Evolutionary conservation across 2,329 filamentous ascomycete genomes (phyloP).

Genomic region (Phoma sp.): DNA sequence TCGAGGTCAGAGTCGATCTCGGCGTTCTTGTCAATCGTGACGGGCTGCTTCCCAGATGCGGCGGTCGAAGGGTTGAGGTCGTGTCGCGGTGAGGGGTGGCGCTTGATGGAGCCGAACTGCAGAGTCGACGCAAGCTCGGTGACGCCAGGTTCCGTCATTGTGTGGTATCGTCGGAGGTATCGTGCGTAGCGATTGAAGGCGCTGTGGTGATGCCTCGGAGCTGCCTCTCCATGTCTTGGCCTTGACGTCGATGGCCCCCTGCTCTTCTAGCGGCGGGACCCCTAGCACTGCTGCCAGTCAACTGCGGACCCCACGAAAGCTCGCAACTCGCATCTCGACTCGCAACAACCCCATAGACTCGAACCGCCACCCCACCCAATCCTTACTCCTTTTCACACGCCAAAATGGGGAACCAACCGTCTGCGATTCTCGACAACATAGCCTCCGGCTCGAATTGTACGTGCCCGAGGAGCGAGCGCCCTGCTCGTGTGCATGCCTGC

Average conservation of each 20-base stretch:
- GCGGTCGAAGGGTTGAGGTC: slow-evolving; percentile 83
- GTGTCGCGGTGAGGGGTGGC: slow-evolving; percentile 71
- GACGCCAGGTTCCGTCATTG: slow-evolving; percentile 12
- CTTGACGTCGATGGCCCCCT: slow-evolving; percentile 29
- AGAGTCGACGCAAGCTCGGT: slow-evolving; percentile 76
- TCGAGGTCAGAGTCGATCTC: slow-evolving; percentile 58
- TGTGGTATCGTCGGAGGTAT: neutral
- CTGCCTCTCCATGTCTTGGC: slow-evolving; percentile 30
- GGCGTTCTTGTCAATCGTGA: slow-evolving; percentile 49
- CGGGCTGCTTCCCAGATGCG: slow-evolving; percentile 69
- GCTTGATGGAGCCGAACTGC: slow-evolving; percentile 80
- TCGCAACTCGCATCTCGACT: slow-evolving; percentile 8
- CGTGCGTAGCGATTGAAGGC: neutral
- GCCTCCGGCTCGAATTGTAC: slow-evolving; percentile 95
- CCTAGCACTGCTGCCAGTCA: slow-evolving; percentile 17
- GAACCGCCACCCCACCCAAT: slow-evolving; percentile 17
- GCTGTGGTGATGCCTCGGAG: slow-evolving; percentile 8
- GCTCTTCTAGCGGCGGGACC: slow-evolving; percentile 23
- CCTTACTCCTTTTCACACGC: slow-evolving; percentile 24
- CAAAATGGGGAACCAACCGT: slow-evolving; percentile 62
- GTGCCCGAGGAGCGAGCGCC: slow-evolving; percentile 38
- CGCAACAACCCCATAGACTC: slow-evolving; percentile 21
- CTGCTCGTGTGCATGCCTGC: slow-evolving; percentile 31
- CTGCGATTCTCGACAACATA: slow-evolving; percentile 87
- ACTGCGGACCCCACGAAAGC: slow-evolving; percentile 28